Base-by-base conservation (phyloP, 306 rosid species). In the Argentina anserina region DNA sequence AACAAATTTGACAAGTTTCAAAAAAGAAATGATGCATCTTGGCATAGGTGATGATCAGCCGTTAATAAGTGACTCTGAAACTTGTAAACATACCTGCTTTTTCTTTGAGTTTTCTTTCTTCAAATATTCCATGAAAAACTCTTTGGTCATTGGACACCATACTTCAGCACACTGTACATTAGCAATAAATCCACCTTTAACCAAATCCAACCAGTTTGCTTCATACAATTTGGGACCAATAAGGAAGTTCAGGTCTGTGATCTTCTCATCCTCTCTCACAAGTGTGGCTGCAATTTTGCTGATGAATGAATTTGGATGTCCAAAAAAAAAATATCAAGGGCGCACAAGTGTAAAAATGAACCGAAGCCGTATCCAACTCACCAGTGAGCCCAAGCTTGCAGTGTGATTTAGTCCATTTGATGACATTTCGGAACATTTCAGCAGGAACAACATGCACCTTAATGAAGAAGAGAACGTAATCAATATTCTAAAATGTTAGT, bases 91-190 rank as follows among this genome's bases (percentile, higher is more conserved):
- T 61, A 86, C 98, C 96, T 87, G 98, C 52, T 86, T 90, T 89
- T 89, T 93, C 85, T 90, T 90, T 80, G 97, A 90, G 79, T 93
- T 93, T 74, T 90, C 96, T 81, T 90, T 90, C 88, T 88, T 93
- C 84, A 93, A 70, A 82, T 90, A 88, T 85, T 93, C 90, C 0
- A 96, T 87, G 56, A 93, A 90, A 80, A 93, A 89, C 72, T 93
- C 98, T 84, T 87, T 90, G 43, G 98, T 93, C 98, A 93, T 93
- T 58, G 96, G 98, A 87, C 98, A 93, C 97, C 98, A 93, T 55
- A 93, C 98, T 85, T 93, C 98, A 82, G 98, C 97, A 86, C 98
- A 93, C 84, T 93, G 98, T 76, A 93, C 97, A 80, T 93, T 90
- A 74, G 98, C 98, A 81, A 93, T 90, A 84, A 89, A 93, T 74